A percentile compares a stretch with the other conserved stretches of the same genome.
phyloP scores from a whole-genome alignment of 2,329 filamentous ascomycete genomes.

The Exophiala phaeomuriformis region DNA sequence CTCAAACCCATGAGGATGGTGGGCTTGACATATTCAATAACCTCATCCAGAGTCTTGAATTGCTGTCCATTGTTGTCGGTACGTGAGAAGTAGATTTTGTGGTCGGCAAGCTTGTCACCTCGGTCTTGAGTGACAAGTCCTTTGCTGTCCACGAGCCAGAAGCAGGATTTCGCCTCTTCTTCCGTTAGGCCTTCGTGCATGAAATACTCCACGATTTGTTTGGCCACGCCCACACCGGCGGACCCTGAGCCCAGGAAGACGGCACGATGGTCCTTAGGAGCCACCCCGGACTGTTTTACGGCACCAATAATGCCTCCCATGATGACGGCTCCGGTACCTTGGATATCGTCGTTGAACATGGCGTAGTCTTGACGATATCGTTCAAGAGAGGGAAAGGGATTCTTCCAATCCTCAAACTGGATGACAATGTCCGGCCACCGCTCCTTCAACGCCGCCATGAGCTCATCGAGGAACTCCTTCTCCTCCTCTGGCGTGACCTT shows the following conservation, averaged over 20 bases:
- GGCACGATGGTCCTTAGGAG: conserved; percentile 81
- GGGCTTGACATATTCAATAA: conserved; percentile 90
- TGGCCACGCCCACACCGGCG: conserved; percentile 92
- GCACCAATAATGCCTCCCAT: conserved; percentile 69
- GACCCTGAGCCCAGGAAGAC: conserved; percentile 96
- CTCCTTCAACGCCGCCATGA: conserved; percentile 86
- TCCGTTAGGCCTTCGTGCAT: conserved; percentile 84
- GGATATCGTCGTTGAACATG: conserved; percentile 98
- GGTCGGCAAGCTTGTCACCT: conserved; percentile 86
- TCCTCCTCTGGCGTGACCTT: conserved; percentile 72
- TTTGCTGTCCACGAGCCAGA: conserved; percentile 96
- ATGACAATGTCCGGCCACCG: conserved; percentile 67
- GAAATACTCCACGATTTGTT: conserved; percentile 96
- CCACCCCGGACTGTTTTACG: conserved; percentile 78
- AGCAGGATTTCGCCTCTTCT: conserved; percentile 78
- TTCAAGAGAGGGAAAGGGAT: conserved; percentile 87
- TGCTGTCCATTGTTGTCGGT: conserved; percentile 59
- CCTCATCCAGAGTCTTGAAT: conserved; percentile 73
- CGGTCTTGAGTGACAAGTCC: conserved; percentile 89
- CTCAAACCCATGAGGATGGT: conserved; percentile 91
- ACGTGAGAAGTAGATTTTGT: conserved; percentile 65
- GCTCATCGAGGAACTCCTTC: conserved; percentile 89
- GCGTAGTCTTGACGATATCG: conserved; percentile 82
- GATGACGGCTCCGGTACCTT: conserved; percentile 93
- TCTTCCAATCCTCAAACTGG: conserved; percentile 98